These are phyloP conservation scores for Phytophthora pluvialis DNA, from an alignment of 352 stramenopile genomes.

Conservation along the genomic window DNA sequence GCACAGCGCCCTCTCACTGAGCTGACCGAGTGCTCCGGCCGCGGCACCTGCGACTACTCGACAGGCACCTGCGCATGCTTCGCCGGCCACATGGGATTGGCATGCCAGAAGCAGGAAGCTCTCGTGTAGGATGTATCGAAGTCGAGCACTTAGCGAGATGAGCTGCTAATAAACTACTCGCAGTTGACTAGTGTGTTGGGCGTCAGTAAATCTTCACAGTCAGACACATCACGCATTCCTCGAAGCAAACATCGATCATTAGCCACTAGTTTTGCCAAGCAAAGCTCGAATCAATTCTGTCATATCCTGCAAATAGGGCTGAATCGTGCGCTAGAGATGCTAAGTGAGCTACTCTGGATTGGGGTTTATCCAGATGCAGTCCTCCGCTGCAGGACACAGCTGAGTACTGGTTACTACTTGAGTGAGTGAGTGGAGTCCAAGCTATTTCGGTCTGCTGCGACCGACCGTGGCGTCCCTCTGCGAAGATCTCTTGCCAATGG, in stretches of 20 bases:
- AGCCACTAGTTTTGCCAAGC: too few species aligned
- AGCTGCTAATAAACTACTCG: conserved; percentile 6
- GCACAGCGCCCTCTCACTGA: conserved; percentile 58
- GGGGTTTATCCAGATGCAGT: too few species aligned
- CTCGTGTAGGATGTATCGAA: conserved; percentile 18
- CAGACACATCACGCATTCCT: conserved; percentile 28
- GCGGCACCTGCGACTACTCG: conserved; percentile 60
- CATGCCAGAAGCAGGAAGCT: conserved; percentile 64
- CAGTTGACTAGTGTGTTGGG: background rate
- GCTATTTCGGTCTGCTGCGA: too few species aligned
- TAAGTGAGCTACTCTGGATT: conserved; percentile 48
- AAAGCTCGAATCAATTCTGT: background rate
- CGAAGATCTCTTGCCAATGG: conserved; percentile 23
- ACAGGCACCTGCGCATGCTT: conserved; percentile 71
- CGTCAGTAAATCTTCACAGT: conserved; percentile 23
- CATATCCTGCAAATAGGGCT: conserved; percentile 50
- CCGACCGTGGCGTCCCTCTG: background rate
- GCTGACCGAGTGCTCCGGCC: conserved; percentile 60
- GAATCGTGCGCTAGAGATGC: conserved; percentile 44
- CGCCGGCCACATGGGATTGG: conserved; percentile 75
- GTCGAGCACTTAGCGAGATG: background rate
- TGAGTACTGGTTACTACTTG: too few species aligned
- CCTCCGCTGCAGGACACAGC: too few species aligned
- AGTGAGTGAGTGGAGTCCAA: too few species aligned
- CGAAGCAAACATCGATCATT: conserved; percentile 5